phyloP scores from a whole-genome alignment of 805 yeast species.

The Yarrowia sp. region DNA sequence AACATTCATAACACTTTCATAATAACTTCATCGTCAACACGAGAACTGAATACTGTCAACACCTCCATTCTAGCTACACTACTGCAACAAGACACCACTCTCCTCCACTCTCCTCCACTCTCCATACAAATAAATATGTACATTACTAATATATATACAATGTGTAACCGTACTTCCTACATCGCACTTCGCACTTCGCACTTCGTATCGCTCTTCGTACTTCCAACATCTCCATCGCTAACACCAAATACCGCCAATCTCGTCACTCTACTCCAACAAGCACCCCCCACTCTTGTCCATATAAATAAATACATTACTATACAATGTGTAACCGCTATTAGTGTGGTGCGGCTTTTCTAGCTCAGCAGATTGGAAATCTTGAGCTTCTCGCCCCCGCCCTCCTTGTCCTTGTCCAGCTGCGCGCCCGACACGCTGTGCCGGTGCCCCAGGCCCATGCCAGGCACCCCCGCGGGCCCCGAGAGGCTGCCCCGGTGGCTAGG shows the following conservation, averaged over 20 bases:
- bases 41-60: too few species aligned
- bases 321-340: conserved; percentile 24
- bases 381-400: background rate
- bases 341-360: background rate
- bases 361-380: conserved; percentile 14
- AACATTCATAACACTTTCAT: too few species aligned
- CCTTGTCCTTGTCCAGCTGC: conserved; percentile 3
- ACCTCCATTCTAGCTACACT: too few species aligned
- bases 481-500: conserved; percentile 9
- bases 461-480: background rate
- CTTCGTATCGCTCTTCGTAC: too few species aligned
- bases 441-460: background rate
- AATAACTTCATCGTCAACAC: too few species aligned
- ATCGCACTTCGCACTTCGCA: too few species aligned
- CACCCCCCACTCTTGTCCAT: background rate
- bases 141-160: too few species aligned
- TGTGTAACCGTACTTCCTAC: too few species aligned
- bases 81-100: too few species aligned
- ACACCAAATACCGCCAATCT: background rate
- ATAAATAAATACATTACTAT: conserved; percentile 16
- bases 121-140: too few species aligned
- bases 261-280: background rate
- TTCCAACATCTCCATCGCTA: too few species aligned
- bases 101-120: too few species aligned
- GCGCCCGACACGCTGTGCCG: background rate